Percentiles rank a stretch among this genome's conserved stretches.
Conservation (phyloP, 345 rosid species). For the Sonneratia caseolaris region DNA sequence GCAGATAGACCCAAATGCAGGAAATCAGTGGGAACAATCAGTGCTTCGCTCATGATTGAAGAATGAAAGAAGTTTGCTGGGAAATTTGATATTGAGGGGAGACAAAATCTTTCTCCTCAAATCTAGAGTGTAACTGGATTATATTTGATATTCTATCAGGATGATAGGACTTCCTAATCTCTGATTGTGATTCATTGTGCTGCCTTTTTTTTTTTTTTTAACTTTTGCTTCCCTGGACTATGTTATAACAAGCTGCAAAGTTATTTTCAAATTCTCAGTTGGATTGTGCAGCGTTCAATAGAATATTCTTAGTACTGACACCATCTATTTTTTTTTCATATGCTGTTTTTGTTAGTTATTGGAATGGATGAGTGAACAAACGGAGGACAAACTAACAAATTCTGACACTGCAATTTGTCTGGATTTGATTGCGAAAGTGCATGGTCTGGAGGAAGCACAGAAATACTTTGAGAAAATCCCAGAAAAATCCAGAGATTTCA, state of each 20-base stretch:
- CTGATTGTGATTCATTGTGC: background rate
- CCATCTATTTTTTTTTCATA: background rate
- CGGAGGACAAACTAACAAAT: conserved; percentile 7
- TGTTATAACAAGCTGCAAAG: background rate
- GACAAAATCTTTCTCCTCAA: background rate
- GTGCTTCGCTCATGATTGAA: too few species aligned
- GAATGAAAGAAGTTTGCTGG: too few species aligned
- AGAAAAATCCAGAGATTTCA: conserved; percentile 2
- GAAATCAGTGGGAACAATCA: background rate
- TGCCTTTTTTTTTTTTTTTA: background rate
- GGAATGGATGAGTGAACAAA: conserved; percentile 35
- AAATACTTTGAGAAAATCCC: conserved; percentile 23
- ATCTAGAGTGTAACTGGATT: too few species aligned
- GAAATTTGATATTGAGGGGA: too few species aligned
- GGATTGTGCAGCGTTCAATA: background rate
- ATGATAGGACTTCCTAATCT: background rate
- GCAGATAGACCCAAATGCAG: background rate
- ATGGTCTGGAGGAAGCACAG: conserved; percentile 28
- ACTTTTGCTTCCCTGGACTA: background rate
- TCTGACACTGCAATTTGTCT: conserved; percentile 25
- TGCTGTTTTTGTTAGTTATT: conserved; percentile 21
- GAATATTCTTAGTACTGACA: background rate
- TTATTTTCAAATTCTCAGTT: background rate
- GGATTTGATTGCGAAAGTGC: conserved; percentile 28
- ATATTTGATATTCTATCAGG: background rate